Conservation (phyloP, 192 early-diverging fungal genomes). For the Entrophospora sp. region DNA sequence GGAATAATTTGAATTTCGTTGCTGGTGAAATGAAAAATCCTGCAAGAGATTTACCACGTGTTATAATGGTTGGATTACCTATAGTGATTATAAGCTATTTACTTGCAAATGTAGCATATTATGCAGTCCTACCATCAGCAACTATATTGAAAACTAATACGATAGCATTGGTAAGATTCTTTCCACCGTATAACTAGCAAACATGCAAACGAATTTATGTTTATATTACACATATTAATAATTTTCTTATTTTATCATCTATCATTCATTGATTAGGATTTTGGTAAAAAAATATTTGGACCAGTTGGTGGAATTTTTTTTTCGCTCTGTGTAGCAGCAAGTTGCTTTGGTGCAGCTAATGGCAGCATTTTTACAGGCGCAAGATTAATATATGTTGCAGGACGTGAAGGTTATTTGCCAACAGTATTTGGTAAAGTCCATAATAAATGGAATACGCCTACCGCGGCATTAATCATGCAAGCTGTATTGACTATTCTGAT, state of each 20-base stretch:
- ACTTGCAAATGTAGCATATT: slow-evolving; percentile 75
- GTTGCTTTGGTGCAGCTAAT: slow-evolving; percentile 72
- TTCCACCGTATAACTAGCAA: no score
- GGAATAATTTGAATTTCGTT: slow-evolving; percentile 73
- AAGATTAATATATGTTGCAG: slow-evolving; percentile 59
- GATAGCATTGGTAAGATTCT: slow-evolving; percentile 45
- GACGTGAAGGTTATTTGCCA: slow-evolving; percentile 60
- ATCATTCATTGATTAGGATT: slow-evolving; percentile 53
- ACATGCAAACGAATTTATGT: no score
- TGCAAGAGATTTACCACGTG: slow-evolving; percentile 66
- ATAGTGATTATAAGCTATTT: slow-evolving; percentile 67
- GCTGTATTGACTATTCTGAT: slow-evolving; percentile 49
- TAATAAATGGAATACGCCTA: slow-evolving; percentile 49
- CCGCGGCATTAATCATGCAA: slow-evolving; percentile 58
- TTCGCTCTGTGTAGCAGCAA: slow-evolving; percentile 59
- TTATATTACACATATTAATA: no score
- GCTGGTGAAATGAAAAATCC: slow-evolving; percentile 81
- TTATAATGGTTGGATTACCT: slow-evolving; percentile 66
- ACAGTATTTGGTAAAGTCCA: slow-evolving; percentile 56
- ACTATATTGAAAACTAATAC: slow-evolving; percentile 59
- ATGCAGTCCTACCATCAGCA: slow-evolving; percentile 62
- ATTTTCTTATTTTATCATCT: no score
- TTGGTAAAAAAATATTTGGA: slow-evolving; percentile 66
- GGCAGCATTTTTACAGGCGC: slow-evolving; percentile 67
- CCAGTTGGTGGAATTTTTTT: slow-evolving; percentile 57